Percentiles rank a stretch among this genome's conserved stretches.
phyloP scores from a whole-genome alignment of 306 rosid species.

The Quercus aquifolioides region DNA sequence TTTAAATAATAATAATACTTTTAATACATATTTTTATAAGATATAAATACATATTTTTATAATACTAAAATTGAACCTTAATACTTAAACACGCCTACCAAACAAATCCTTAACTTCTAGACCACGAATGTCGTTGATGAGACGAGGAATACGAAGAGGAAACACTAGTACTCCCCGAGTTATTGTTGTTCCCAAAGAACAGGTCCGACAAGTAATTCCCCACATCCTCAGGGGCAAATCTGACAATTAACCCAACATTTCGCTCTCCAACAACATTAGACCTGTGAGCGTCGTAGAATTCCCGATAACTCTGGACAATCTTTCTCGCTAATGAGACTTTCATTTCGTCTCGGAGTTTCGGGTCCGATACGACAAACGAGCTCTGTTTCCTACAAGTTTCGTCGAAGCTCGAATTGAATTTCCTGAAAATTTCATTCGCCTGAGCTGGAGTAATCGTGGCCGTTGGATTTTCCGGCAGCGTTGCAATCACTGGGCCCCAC shows the following conservation, averaged over 20 bases:
- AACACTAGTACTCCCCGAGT: slow-evolving; percentile 9
- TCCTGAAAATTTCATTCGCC: slow-evolving; percentile 41
- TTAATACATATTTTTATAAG: no score
- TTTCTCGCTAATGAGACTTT: slow-evolving; percentile 33
- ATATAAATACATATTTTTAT: no score
- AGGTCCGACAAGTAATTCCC: slow-evolving; percentile 48
- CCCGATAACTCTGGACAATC: slow-evolving; percentile 40
- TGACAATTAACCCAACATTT: slow-evolving; percentile 11
- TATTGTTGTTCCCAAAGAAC: slow-evolving; percentile 27
- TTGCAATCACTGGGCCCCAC: slow-evolving; percentile 51
- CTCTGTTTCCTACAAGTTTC: slow-evolving; percentile 51
- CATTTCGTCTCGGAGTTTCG: slow-evolving; percentile 54
- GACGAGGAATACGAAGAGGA: slow-evolving; percentile 26
- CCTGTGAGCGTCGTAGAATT: slow-evolving; percentile 38
- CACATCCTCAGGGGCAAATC: slow-evolving; percentile 56
- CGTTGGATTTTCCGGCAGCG: slow-evolving; percentile 50
- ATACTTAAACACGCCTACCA: no score
- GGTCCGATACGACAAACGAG: slow-evolving; percentile 27
- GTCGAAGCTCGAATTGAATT: slow-evolving; percentile 54
- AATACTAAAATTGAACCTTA: no score
- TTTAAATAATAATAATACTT: no score
- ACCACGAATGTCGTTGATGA: slow-evolving; percentile 14
- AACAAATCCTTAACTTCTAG: not conserved
- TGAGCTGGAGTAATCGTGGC: slow-evolving; percentile 28
- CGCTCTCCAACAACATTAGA: slow-evolving; percentile 22